Base-by-base conservation (phyloP, 73 alveolate genomes). In the Paramecium tetraurelia region DNA sequence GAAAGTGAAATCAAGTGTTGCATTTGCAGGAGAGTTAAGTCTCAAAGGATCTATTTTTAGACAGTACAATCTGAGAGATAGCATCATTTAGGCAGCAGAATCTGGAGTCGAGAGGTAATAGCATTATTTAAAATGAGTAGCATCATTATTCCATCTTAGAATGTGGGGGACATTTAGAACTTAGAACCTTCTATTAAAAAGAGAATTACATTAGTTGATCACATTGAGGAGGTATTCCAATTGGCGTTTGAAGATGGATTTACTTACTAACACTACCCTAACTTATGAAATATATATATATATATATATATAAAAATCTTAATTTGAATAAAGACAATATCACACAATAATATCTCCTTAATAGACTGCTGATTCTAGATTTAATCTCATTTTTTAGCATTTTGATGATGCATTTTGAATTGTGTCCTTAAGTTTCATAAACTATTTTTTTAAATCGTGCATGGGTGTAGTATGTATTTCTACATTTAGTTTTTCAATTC, bases 11-110 rank as follows among this genome's bases (percentile, higher is more conserved):
- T 80, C 90, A 70, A 95, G 94, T 59, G 36, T 95, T 20, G 98
- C 97, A 20, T 95, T 97, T 98, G 96, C 99, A 31, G 99, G 99
- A 38, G 99, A 97, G 70, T 93, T 97, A 10, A 89, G 97, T 10
- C 93, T 97, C 0, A 92, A 85, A 44, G 99, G 99, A 0, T 29
- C 83, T 11, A 98, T 97, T 2, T 96, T 97, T 2, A 97, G 97
- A 50, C 94, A 95, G 5, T 98, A 97, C 1, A 98, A 98, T 35
- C 59, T 97, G 53, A 96, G 96, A 86, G 99, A 97, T 72, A 97
- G 96, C 69, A 89, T 96, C 27, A 93, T 97, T 5, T 98, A 96
- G 10, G 98, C 99, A 10, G 94, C 95, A 85, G 94, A 96, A 72
- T 92, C 58, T 44, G 98, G 98, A 10, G 69, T 97, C 31, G 96